Base-by-base conservation (phyloP, 78 protist genomes). In the slime mould (Dictyostelium discoideum) region DNA sequence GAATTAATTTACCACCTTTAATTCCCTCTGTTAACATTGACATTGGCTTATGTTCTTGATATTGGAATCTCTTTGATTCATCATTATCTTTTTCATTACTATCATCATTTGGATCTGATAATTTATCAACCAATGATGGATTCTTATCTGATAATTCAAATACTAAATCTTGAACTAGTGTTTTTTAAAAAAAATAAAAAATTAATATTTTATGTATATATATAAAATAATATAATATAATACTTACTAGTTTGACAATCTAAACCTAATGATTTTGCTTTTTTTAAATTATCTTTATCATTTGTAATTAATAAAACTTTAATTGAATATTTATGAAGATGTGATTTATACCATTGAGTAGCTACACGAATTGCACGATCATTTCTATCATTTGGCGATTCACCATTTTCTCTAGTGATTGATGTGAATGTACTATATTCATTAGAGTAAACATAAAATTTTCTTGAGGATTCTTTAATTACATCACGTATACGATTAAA, bases 331-430 rank as follows among this genome's bases (percentile, higher is more conserved):
- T 48, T 69, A 14, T 67, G 50, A 32, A 88, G 40, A 89, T 97
- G 98, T 37, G 84, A 57, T 54, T 82, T 54, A 80, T 97, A 98
- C 97, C 97, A 97, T 65, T 32, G 63, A 3, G 98, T 94, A 14
- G 96, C 96, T 2, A 14, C 50, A 37, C 97, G 80, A 82, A 97
- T 96, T 8, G 97, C 97, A 22, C 98, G 60, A 74, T 98, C 98
- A 86, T 97, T 97, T 46, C 97, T 48, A 85, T 98, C 99, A n/a
- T 97, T 97, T 72, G 98, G 84, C 2, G 98, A 39, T 84, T 98
- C 99, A 20, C 79, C 88, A 10, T 86, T 97, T 3, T 92, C 97
- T 81, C 98, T 89, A 16, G 63, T n/a, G 65, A 80, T 80, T 3
- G 83, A 65, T 20, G 87, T 96, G 20, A 37, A 77, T 81, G 44